These are phyloP conservation scores for Sporisorium scitamineum DNA, from an alignment of 1,284 basidiomycete genomes.

Conservation along the genomic window DNA sequence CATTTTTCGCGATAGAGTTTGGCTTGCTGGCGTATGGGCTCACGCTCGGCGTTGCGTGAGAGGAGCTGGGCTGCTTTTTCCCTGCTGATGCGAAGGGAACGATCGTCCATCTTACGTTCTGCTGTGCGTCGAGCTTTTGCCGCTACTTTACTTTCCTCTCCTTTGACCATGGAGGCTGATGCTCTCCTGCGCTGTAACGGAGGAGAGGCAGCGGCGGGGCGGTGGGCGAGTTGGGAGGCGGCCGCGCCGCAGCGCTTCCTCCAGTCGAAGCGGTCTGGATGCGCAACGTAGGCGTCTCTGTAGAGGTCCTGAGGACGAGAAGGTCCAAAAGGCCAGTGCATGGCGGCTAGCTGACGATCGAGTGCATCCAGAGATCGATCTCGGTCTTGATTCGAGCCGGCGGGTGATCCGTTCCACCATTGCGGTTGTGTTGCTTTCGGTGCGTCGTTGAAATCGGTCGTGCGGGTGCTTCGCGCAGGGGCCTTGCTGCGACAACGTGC, in stretches of 20 bases:
- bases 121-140: slow-evolving; percentile 32
- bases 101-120: slow-evolving; percentile 50
- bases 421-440: slow-evolving; percentile 8
- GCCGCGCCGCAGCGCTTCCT: slow-evolving; percentile 26
- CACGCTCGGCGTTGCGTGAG: slow-evolving; percentile 30
- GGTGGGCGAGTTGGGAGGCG: neutral
- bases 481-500: slow-evolving; percentile 8
- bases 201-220: slow-evolving; percentile 1
- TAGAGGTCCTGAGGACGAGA: slow-evolving; percentile 41
- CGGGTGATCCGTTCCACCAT: slow-evolving; percentile 25
- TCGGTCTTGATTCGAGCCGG: neutral
- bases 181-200: slow-evolving; percentile 33
- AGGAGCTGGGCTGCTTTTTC: slow-evolving; percentile 26
- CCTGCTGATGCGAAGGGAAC: slow-evolving; percentile 37
- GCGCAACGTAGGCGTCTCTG: slow-evolving; percentile 42
- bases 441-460: neutral
- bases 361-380: slow-evolving; percentile 21
- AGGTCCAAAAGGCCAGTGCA: slow-evolving; percentile 31
- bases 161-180: slow-evolving; percentile 33
- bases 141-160: slow-evolving; percentile 40
- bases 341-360: slow-evolving; percentile 22
- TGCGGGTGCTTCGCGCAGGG: neutral
- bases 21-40: slow-evolving; percentile 31
- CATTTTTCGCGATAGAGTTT: slow-evolving; percentile 50
- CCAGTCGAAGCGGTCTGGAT: slow-evolving; percentile 51